Base-by-base conservation (phyloP, 208 protist species). In the Crithidia acanthocephali region DNA sequence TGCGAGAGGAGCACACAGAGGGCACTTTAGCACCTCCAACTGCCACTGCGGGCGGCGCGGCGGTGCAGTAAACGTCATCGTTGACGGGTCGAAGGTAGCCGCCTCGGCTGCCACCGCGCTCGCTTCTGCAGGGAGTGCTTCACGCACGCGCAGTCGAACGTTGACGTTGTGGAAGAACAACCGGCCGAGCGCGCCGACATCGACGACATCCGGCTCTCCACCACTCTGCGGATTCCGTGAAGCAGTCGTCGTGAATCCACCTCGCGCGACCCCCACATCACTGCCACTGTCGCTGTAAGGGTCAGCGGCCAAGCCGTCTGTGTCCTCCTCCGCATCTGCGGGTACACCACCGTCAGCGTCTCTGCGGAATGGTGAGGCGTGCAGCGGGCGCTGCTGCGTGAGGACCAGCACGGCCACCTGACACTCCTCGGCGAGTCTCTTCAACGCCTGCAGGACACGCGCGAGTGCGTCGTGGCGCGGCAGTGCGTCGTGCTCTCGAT, bases 91-190 rank as follows among this genome's bases (percentile, higher is more conserved):
- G 35, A 48, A 66, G 47, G 40, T 56, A 66, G 22, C 67, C 42
- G 22, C 28, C 33, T 22, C 8, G 52, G 45, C 50, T 6, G 53
- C 6, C 27, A 11, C 8, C 42, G 15, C 22, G 10, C 25, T 22
- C 11, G 33, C 37, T 6, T 6, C 37, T 42, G 44, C 16, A 28
- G 35, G 51, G 40, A 30, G 44, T 52, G 68, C 66, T 45, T n/a
- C 50, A 33, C 64, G 71, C 18, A 88, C 56, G 7, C 62, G 73
- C 47, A 96, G 69, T 2, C 91, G 91, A 9, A 90, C 68, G 68
- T 93, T 91, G 27, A 94, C 86, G 44, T 75, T 75, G 76, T 94
- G 88, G 23, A 79, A 74, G 65, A 94, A 85, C 9, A 86, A 48
- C 0, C 85, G 81, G 0, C 91, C 86, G 25, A 95, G 74, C 55